phyloP scores from a whole-genome alignment of 225 moss, liverwort and hornwort genomes.

The Marchantia polymorpha region DNA sequence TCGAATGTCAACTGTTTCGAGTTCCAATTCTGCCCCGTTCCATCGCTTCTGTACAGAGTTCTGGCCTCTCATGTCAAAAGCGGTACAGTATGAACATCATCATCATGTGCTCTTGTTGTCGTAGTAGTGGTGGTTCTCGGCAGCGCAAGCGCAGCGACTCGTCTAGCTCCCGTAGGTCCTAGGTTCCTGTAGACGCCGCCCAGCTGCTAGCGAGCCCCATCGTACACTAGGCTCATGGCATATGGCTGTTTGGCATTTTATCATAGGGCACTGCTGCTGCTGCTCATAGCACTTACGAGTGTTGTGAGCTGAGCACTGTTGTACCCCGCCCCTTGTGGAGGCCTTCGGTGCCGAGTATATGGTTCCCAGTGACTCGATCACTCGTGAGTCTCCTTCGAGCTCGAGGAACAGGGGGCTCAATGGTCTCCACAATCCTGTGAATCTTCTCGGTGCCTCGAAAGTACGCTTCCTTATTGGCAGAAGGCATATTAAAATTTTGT shows the following conservation, averaged over 20 bases:
- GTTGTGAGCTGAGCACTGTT: not conserved
- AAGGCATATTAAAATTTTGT: not conserved
- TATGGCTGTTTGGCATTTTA: not conserved
- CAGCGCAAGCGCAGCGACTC: not conserved
- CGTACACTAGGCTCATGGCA: not conserved
- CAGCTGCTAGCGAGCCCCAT: not conserved
- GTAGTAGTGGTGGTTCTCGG: not conserved
- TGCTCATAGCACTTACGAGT: not conserved
- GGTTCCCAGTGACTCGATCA: not conserved
- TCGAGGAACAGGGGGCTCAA: not conserved
- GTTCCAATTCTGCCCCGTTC: conserved; percentile 7
- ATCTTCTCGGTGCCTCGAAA: not conserved
- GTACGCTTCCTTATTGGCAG: not conserved
- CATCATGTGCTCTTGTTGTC: not conserved
- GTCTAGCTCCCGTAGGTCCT: not conserved
- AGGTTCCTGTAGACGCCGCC: conserved; percentile 9
- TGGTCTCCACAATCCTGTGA: not conserved
- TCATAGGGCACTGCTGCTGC: not conserved
- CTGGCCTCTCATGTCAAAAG: not conserved
- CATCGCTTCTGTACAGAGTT: not conserved
- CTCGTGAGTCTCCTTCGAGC: not conserved
- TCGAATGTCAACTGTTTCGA: not conserved
- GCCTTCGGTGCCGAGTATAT: not conserved
- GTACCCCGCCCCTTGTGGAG: not conserved
- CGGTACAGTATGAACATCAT: not conserved